Evolutionary conservation across 2,329 filamentous ascomycete species (phyloP).

Genomic region (Thelonectria discophora): DNA sequence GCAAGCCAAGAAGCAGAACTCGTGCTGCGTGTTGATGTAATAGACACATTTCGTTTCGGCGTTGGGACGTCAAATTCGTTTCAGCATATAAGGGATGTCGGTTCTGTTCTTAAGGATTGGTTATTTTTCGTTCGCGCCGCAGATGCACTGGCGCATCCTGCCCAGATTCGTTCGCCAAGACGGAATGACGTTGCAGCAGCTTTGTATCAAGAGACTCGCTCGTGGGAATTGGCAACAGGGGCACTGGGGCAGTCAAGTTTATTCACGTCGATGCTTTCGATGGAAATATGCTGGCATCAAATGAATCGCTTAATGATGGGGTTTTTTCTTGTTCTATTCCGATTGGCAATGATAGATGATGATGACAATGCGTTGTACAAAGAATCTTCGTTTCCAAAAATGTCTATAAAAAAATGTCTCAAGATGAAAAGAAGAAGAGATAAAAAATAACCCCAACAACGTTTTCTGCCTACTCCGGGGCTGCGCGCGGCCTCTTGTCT

Average conservation of each 20-base stretch:
- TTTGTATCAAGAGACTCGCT: conserved; percentile 25
- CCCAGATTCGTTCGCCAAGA: conserved; percentile 34
- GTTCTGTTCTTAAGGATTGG: conserved; percentile 45
- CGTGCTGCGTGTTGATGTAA: conserved; percentile 77
- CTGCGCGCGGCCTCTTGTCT: conserved; percentile 22
- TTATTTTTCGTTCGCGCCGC: conserved; percentile 40
- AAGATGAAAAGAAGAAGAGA: conserved; percentile 1
- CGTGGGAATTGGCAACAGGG: conserved; percentile 4
- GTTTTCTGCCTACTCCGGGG: conserved; percentile 22
- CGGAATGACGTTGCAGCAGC: conserved; percentile 35
- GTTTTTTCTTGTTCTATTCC: conserved; percentile 23
- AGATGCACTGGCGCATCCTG: conserved; percentile 41
- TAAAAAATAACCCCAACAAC: conserved; percentile 25
- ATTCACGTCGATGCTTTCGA: conserved; percentile 14
- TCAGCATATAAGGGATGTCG: conserved; percentile 42
- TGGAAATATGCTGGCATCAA: conserved; percentile 22
- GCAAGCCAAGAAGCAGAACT: conserved; percentile 83
- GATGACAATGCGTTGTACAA: not conserved
- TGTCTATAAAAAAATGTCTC: too few species aligned
- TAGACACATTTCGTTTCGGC: conserved; percentile 43
- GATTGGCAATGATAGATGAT: conserved; percentile 27
- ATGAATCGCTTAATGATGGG: conserved; percentile 26
- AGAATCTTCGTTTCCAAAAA: not conserved
- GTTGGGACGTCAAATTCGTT: conserved; percentile 45
- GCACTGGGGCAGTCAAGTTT: conserved; percentile 9